These are phyloP conservation scores for Boletellus sp. DNA, from an alignment of 768 basidiomycete species.

Conservation along the genomic window DNA sequence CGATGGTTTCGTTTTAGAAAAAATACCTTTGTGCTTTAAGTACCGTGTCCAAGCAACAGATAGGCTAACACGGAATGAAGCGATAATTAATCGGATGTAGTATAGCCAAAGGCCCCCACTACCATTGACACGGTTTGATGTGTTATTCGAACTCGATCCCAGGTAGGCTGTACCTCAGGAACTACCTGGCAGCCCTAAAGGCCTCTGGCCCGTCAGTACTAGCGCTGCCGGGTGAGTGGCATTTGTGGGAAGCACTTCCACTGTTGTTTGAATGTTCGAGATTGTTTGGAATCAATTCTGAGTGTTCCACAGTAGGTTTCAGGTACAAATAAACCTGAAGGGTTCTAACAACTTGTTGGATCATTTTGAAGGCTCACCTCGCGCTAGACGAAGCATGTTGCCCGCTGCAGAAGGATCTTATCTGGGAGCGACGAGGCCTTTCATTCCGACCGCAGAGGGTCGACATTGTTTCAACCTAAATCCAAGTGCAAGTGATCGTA, in stretches of 20 bases:
- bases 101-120: neutral
- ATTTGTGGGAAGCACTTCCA: neutral
- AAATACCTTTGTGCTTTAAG: neutral
- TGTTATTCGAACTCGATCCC: neutral
- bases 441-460: no score
- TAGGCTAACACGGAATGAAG: neutral
- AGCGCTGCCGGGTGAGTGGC: neutral
- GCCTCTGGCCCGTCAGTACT: neutral
- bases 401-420: no score
- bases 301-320: no score
- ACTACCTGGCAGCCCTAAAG: neutral
- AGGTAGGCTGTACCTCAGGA: neutral
- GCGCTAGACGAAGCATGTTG: no score
- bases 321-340: no score
- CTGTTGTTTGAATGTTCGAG: neutral
- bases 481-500: neutral
- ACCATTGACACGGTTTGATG: neutral
- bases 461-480: no score
- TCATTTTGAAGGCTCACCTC: no score
- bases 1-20: no score
- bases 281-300: neutral
- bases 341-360: no score
- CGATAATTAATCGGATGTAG: neutral
- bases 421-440: no score
- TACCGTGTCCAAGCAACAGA: neutral